phyloP scores from a whole-genome alignment of 2,329 filamentous ascomycete genomes.

The Fusarium citri region DNA sequence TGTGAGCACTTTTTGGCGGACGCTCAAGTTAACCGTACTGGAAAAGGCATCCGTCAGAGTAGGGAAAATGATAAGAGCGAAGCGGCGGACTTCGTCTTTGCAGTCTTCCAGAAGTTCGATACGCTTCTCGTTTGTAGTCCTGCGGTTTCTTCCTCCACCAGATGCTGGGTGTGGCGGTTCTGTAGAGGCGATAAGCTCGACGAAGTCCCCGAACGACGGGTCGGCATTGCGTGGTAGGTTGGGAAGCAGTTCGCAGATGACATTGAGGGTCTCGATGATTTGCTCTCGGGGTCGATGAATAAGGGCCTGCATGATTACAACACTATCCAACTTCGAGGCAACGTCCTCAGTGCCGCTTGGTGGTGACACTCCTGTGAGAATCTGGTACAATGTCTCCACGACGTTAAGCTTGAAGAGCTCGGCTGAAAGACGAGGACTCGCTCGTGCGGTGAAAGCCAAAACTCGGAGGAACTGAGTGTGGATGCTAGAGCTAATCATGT shows the following conservation, averaged over 20 bases:
- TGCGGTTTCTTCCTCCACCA: conserved; percentile 44
- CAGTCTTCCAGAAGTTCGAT: conserved; percentile 85
- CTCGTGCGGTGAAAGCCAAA: conserved; percentile 87
- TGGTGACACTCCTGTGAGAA: conserved; percentile 93
- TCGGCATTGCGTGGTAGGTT: conserved; percentile 70
- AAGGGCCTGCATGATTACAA: conserved; percentile 97
- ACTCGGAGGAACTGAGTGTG: conserved; percentile 97
- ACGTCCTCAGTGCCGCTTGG: conserved; percentile 82
- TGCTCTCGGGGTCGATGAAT: conserved; percentile 96
- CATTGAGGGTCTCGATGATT: conserved; percentile 95
- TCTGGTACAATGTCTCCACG: conserved; percentile 97
- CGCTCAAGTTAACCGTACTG: conserved; percentile 94
- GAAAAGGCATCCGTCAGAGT: conserved; percentile 97
- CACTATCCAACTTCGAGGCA: conserved; percentile 90
- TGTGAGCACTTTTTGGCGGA: conserved; percentile 92
- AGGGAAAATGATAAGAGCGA: conserved; percentile 91
- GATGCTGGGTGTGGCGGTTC: conserved; percentile 58
- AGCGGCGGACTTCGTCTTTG: conserved; percentile 87
- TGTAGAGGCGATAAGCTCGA: conserved; percentile 54
- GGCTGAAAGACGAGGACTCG: conserved; percentile 86
- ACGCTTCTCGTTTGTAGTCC: conserved; percentile 79
- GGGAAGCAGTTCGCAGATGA: conserved; percentile 94
- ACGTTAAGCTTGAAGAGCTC: conserved; percentile 97
- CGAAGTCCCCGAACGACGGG: conserved; percentile 56
- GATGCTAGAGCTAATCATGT: conserved; percentile 91